A percentile compares a stretch with the other conserved stretches of the same genome.
These are phyloP conservation scores for Aspergillus neotritici DNA, from an alignment of 2,329 filamentous ascomycete species.

Conservation along the genomic window DNA sequence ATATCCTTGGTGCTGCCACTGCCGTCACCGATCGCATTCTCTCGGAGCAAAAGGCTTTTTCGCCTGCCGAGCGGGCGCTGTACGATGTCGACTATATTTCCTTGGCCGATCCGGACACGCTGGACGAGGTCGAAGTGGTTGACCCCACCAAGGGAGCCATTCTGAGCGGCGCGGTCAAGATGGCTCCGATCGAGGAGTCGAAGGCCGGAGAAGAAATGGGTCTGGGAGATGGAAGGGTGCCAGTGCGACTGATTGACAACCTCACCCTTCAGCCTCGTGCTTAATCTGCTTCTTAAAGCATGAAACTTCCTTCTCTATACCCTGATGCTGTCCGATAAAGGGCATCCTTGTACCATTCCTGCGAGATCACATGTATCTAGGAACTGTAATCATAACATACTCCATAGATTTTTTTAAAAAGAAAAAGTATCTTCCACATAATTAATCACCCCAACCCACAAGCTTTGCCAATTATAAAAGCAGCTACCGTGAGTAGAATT, in stretches of 20 bases:
- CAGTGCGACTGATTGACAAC: constrained; percentile 90
- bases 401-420: no score
- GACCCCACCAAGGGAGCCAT: constrained; percentile 70
- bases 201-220: constrained; percentile 64
- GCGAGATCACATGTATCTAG: no score
- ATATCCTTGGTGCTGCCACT: constrained; percentile 68
- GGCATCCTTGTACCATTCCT: no score
- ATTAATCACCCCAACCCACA: no score
- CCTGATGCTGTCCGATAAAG: no score
- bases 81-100: constrained; percentile 93
- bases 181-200: constrained; percentile 71
- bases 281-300: constrained; percentile 2
- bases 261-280: constrained; percentile 57
- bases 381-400: no score
- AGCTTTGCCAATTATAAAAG: no score
- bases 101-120: constrained; percentile 74
- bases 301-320: no score
- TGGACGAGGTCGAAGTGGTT: constrained; percentile 70
- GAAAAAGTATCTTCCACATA: no score
- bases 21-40: constrained; percentile 52
- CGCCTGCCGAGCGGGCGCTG: constrained; percentile 56
- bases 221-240: constrained; percentile 65
- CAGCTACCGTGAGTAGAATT: no score
- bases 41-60: constrained; percentile 57
- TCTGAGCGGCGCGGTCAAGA: constrained; percentile 83